Percentiles rank a stretch among this genome's conserved stretches.
Conservation (phyloP, 1,284 basidiomycete species). For the Schizopora paradoxa region DNA sequence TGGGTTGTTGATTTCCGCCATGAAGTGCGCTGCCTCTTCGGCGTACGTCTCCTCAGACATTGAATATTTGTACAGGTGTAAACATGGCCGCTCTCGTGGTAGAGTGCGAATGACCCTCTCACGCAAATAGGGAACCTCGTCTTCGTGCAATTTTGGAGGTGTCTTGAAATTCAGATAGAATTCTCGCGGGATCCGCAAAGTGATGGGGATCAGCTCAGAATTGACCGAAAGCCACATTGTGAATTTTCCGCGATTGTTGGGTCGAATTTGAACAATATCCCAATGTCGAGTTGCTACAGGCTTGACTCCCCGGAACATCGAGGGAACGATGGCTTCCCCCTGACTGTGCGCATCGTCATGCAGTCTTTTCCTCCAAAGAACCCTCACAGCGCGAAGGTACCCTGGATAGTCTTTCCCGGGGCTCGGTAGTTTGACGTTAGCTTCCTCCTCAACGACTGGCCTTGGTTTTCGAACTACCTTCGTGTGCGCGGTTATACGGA, state of each 20-base stretch:
- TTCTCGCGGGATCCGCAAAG: slow-evolving; percentile 82
- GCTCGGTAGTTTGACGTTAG: slow-evolving; percentile 44
- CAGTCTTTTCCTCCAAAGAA: slow-evolving; percentile 70
- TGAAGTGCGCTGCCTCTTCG: slow-evolving; percentile 86
- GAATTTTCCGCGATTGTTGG: slow-evolving; percentile 79
- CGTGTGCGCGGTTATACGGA: slow-evolving; percentile 43
- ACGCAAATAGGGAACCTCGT: slow-evolving; percentile 67
- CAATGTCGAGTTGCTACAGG: slow-evolving; percentile 71
- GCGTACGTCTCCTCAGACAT: slow-evolving; percentile 84
- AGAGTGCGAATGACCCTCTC: slow-evolving; percentile 76
- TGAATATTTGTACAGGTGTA: slow-evolving; percentile 79
- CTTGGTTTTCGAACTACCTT: slow-evolving; percentile 36
- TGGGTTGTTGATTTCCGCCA: slow-evolving; percentile 88
- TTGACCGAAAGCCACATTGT: slow-evolving; percentile 88
- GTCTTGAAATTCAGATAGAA: slow-evolving; percentile 91
- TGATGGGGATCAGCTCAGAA: slow-evolving; percentile 72
- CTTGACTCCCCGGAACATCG: slow-evolving; percentile 76
- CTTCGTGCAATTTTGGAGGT: slow-evolving; percentile 53
- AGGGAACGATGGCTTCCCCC: slow-evolving; percentile 51
- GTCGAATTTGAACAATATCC: slow-evolving; percentile 91
- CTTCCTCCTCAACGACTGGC: slow-evolving; percentile 28
- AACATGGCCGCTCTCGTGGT: slow-evolving; percentile 74
- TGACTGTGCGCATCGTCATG: slow-evolving; percentile 35
- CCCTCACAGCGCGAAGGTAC: slow-evolving; percentile 79
- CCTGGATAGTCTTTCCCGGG: slow-evolving; percentile 64